Evolutionary conservation across 2,329 filamentous ascomycete genomes (phyloP), one percentile per base, ranked within the genome.

Genomic region (Plenodomus tracheiphilus): DNA sequence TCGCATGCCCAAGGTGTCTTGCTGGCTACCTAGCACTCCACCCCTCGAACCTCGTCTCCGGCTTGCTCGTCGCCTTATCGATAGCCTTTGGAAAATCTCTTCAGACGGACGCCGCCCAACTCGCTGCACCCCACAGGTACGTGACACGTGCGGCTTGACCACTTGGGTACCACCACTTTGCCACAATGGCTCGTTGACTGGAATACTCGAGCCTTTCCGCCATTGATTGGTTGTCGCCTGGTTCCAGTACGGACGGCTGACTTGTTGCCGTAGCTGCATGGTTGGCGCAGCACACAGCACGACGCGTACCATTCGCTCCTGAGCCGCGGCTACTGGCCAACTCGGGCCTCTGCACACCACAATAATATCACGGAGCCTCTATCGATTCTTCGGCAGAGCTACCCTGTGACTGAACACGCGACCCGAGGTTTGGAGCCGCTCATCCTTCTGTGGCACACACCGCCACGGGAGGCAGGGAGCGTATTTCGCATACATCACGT

Each of bases 371-470:
- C 28, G 6, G 11, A 32, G 11, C 11, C 28, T 15, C 28, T 15
- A 32, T 51, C 47, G 44, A 51, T 55, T 49, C 43, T 59, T 32
- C 13, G 28, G 28, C 28, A 32, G 28, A 32, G 28, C 28, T 11
- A 15, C 28, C 11, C 11, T 4, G 28, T 32, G 28, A 32, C 15
- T 32, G 13, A 11, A 15, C 28, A 32, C 28, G 28, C 28, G 28
- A 32, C 56, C 48, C 55, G 55, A 52, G 49, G 59, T 60, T 64
- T 64, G 59, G 56, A 58, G 51, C 53, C 56, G 56, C 59, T 61
- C 65, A 52, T 58, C 65, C 62, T 62, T 61, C 56, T 59, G 65
- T 65, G 59, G 62, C 65, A 65, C 53, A 54, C 54, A 36, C 59
- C 56, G 56, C 54, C 62, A 59, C 61, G 56, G 55, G 42, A 55